A percentile compares a stretch with the other conserved stretches of the same genome.
phyloP scores from a whole-genome alignment of 2,329 filamentous ascomycete genomes.

The Lasiodiplodia sp. region DNA sequence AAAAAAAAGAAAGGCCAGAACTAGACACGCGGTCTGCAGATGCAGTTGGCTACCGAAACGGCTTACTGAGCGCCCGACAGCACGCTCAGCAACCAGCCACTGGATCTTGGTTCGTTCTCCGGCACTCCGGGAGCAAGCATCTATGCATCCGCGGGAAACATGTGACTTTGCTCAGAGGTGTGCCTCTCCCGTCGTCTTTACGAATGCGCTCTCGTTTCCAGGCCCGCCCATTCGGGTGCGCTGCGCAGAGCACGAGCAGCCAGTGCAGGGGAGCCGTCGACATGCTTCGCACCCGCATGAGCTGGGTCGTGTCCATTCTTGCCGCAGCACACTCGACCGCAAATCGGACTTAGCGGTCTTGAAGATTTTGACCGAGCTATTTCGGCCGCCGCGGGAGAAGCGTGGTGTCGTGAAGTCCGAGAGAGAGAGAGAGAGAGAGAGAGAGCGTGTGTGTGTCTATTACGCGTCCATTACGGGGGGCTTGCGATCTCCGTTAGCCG shows the following conservation, averaged over 20 bases:
- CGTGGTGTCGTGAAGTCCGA: neutral
- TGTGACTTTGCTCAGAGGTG: constrained; percentile 14
- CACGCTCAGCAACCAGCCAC: constrained; percentile 11
- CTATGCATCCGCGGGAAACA: constrained; percentile 25
- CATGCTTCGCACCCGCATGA: constrained; percentile 4
- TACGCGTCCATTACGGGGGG: constrained; percentile 9
- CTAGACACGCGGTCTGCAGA: neutral
- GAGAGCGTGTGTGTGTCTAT: neutral
- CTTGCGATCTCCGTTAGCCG: neutral
- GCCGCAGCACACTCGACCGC: neutral
- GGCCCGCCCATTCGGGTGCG: constrained; percentile 2
- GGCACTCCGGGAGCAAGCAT: constrained; percentile 15
- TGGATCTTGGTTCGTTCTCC: constrained; percentile 12
- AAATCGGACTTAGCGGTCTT: constrained; percentile 18
- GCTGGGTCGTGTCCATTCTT: neutral
- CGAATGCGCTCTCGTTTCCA: neutral
- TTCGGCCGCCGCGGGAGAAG: neutral
- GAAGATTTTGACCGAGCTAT: neutral
- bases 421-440: neutral
- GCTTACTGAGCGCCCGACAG: constrained; percentile 24
- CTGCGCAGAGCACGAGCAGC: constrained; percentile 19
- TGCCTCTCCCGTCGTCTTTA: neutral
- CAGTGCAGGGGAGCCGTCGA: constrained; percentile 1
- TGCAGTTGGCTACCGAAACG: neutral
- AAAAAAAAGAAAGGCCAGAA: constrained; percentile 9